These are phyloP conservation scores for Peniophora sp. DNA, from an alignment of 1,284 basidiomycete species.

Conservation along the genomic window DNA sequence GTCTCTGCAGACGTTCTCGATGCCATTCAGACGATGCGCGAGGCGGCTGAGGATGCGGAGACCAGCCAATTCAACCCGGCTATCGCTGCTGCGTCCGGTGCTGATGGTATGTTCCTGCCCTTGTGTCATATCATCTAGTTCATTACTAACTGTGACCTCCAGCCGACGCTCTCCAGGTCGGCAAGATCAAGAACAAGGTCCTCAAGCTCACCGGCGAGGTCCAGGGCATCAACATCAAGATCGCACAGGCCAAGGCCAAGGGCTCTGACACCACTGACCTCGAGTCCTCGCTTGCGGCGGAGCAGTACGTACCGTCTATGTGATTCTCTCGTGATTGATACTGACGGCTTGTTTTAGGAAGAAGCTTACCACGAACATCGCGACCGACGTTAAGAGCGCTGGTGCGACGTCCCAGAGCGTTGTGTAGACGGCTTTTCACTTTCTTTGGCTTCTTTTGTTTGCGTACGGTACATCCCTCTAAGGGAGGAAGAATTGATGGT, in stretches of 20 bases:
- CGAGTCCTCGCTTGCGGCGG: conserved; percentile 20
- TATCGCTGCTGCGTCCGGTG: conserved; percentile 33
- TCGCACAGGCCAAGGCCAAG: conserved; percentile 28
- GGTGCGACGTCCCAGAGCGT: conserved; percentile 26
- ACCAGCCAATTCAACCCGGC: conserved; percentile 34
- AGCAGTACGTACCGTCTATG: conserved; percentile 18
- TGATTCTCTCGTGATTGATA: not conserved
- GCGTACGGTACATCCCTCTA: not conserved
- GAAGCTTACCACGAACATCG: conserved; percentile 30
- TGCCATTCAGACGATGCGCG: conserved; percentile 35
- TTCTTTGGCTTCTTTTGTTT: not conserved
- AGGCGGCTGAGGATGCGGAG: conserved; percentile 36
- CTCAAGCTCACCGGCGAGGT: conserved; percentile 37
- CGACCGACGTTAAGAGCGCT: conserved; percentile 23
- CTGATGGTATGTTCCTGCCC: conserved; percentile 15
- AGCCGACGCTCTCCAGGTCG: conserved; percentile 31
- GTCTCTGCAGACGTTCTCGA: conserved; percentile 18
- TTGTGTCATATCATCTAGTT: not conserved
- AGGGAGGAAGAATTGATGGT: not conserved
- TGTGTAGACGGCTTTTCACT: not conserved
- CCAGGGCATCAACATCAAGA: conserved; percentile 32
- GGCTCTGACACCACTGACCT: conserved; percentile 24
- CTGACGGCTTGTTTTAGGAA: conserved; percentile 11
- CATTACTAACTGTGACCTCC: not conserved
- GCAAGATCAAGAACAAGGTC: conserved; percentile 48